Conservation (phyloP, 2,329 filamentous ascomycete species). For the Fusarium newnesense region DNA sequence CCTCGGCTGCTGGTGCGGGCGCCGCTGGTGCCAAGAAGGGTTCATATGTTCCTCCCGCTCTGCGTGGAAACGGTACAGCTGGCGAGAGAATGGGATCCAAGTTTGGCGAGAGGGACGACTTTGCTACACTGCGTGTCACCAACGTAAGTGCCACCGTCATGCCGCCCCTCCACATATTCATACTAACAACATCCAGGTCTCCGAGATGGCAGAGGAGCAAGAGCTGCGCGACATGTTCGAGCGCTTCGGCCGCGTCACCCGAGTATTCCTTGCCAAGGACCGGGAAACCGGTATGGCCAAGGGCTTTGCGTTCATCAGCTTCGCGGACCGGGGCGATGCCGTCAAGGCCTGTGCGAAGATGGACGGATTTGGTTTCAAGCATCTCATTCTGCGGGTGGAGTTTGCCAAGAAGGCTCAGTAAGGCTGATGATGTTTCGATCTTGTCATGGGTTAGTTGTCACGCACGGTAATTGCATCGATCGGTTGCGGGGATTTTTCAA, state of each 20-base stretch:
- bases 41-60: constrained; percentile 93
- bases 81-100: constrained; percentile 92
- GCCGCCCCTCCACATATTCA: neutral
- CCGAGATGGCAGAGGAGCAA: constrained; percentile 95
- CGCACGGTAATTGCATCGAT: constrained; percentile 45
- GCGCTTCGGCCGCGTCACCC: constrained; percentile 93
- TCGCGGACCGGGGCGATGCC: constrained; percentile 88
- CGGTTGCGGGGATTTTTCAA: constrained; percentile 28
- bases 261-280: constrained; percentile 98
- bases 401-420: constrained; percentile 80
- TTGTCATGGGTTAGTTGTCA: constrained; percentile 44
- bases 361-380: constrained; percentile 93
- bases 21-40: constrained; percentile 66
- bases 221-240: constrained; percentile 99
- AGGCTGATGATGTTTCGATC: constrained; percentile 44
- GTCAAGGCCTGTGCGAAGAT: constrained; percentile 95
- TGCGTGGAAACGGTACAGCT: constrained; percentile 75
- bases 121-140: constrained; percentile 95
- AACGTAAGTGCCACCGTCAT: constrained; percentile 75
- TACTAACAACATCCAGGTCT: constrained; percentile 70
- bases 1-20: constrained; percentile 55
- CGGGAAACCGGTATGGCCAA: constrained; percentile 95
- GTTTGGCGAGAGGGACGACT: constrained; percentile 91
- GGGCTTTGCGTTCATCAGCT: constrained; percentile 99
- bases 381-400: constrained; percentile 87